Base-by-base conservation (phyloP, 176 grass and related monocot species). In the Leersia perrieri region DNA sequence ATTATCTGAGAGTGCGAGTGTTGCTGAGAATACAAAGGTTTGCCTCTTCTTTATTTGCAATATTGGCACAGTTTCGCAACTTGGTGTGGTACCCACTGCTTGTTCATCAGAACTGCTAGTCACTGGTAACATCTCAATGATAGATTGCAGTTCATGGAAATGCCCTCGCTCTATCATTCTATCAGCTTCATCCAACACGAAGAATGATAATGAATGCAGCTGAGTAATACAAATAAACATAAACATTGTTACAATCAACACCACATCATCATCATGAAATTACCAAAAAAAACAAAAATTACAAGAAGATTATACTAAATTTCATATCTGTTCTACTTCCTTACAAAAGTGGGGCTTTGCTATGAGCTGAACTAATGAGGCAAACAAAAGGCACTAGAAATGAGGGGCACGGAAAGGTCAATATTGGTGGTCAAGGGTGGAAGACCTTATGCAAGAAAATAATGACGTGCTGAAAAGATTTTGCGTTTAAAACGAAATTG, bases 11-110 rank as follows among this genome's bases (percentile, higher is more conserved):
- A 97, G 88, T 32, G 94, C 79, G 33, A 97, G 93, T 32, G 94
- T 97, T 23, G 94, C 94, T 31, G 94, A 97, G 86, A 97, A 94
- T 13, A 97, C 94, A 84, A 94, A 94, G 34, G 91, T 97, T 88
- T 97, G 94, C 44, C 94, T 88, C 78, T 97, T 97, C 82, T 97
- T 97, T 84, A 86, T 78, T 82, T 90, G 91, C 75, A 97, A 80
- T 67, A 53, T 92, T 51, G 78, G 86, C 27, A 91, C 66, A 60
- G 88, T 91, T 74, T 93, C 79, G 61, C 88, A 88, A 75, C 61
- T 85, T 70, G 83, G 28, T 30, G 62, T 87, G 41, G 28, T 33
- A 75, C 67, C 72, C 25, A 68, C 27, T 42, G 67, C 29, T 87
- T 85, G 77, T 36, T 82, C 75, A 72, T 69, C 72, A 75, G 79